These are phyloP conservation scores for Meredithiella fracta DNA, from an alignment of 2,329 filamentous ascomycete species.

Conservation along the genomic window DNA sequence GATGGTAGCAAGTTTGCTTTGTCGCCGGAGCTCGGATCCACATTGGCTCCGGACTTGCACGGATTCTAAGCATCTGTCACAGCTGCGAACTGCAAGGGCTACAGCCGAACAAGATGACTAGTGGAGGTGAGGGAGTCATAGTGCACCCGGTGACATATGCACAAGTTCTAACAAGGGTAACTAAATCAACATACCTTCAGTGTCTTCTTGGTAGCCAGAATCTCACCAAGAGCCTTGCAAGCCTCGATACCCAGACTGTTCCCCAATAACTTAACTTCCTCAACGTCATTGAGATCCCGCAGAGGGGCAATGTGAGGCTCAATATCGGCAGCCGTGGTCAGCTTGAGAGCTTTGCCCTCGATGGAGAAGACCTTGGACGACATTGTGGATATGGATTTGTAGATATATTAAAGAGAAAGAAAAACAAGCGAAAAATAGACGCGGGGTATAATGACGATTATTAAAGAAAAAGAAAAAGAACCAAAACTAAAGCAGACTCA, in stretches of 20 bases:
- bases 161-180: not conserved
- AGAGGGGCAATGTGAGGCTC: conserved; percentile 68
- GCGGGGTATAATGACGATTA: conserved; percentile 1
- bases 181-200: conserved; percentile 41
- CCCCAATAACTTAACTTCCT: conserved; percentile 72
- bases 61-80: not conserved
- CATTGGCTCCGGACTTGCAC: not conserved
- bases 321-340: conserved; percentile 75
- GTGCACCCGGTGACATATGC: not conserved
- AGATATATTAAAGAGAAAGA: not conserved
- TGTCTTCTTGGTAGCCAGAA: conserved; percentile 69
- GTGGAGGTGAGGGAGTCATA: conserved; percentile 8
- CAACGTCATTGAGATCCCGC: conserved; percentile 52
- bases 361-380: conserved; percentile 64
- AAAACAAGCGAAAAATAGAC: not conserved
- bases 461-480: not conserved
- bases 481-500: not conserved
- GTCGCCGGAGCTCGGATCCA: not conserved
- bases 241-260: conserved; percentile 88
- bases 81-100: not conserved
- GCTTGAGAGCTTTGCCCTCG: conserved; percentile 81
- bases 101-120: no score
- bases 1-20: not conserved
- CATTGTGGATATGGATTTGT: conserved; percentile 18
- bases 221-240: conserved; percentile 67